phyloP scores from a whole-genome alignment of 2,329 filamentous ascomycete species.

The Talaromyces sp. region DNA sequence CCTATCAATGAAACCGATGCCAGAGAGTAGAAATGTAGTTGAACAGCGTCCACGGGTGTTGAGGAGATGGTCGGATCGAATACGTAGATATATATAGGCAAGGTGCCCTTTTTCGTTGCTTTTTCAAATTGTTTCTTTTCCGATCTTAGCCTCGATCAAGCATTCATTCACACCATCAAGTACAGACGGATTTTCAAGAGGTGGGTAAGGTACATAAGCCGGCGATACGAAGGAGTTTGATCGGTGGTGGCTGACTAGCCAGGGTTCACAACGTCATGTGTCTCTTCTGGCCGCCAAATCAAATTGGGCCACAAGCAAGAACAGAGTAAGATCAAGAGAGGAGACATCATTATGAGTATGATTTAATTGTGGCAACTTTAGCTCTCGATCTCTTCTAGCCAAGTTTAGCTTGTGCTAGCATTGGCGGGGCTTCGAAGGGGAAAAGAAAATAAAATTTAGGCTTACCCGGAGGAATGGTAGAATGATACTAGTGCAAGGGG shows the following conservation, averaged over 20 bases:
- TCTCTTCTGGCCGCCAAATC: constrained; percentile 1
- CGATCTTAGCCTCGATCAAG: not conserved
- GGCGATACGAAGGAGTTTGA: not conserved
- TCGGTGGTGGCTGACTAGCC: not conserved
- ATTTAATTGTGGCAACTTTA: not conserved
- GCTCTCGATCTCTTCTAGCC: not conserved
- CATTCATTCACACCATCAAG: not conserved
- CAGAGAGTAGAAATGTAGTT: not conserved
- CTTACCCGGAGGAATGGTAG: constrained; percentile 8
- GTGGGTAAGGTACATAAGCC: not conserved
- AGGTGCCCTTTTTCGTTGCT: not conserved
- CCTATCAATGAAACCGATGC: not conserved
- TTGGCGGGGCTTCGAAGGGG: constrained; percentile 1
- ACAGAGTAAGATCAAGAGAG: not conserved
- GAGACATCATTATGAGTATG: not conserved
- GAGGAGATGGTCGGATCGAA: not conserved
- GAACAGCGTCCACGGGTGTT: not conserved
- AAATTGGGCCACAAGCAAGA: not conserved
- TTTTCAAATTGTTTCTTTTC: not conserved
- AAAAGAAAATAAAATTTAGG: constrained; percentile 1
- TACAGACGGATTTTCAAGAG: not conserved
- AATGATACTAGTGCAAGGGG: constrained; percentile 11
- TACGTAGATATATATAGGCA: not conserved
- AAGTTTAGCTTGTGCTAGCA: not conserved
- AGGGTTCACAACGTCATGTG: constrained; percentile 2